Conservation (phyloP, 257 asterid species). For the Solanum tarijense region DNA sequence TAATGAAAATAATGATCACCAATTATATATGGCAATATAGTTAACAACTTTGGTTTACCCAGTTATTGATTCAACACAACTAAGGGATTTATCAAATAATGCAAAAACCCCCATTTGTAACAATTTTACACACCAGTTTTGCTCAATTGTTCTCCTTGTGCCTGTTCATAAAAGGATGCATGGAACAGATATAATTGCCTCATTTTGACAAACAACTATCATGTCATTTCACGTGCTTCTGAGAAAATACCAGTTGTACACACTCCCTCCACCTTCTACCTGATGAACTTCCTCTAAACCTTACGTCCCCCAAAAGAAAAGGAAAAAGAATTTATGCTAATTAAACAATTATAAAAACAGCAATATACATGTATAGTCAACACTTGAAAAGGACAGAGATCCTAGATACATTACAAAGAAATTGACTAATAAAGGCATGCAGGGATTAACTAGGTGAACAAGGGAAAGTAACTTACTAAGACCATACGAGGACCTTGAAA, state of each 20-base stretch:
- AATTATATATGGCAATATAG: neutral
- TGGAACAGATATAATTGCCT: neutral
- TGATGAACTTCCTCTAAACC: neutral
- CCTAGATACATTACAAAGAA: neutral
- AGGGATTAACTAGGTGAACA: neutral
- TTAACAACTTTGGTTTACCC: neutral
- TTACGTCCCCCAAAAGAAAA: neutral
- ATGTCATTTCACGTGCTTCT: neutral
- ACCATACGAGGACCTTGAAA: neutral
- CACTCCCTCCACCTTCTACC: neutral
- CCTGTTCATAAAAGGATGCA: neutral
- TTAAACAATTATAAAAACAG: neutral
- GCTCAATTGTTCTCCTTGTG: neutral
- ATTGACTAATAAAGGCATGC: neutral
- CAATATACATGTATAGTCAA: neutral
- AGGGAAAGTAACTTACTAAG: neutral
- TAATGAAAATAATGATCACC: neutral
- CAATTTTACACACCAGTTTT: neutral
- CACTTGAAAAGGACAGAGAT: neutral
- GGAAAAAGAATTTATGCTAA: neutral
- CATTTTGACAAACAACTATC: neutral
- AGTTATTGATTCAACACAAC: neutral
- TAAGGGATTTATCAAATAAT: neutral
- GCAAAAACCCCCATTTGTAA: neutral
- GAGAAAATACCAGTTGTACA: neutral